These are phyloP conservation scores for Talaromyces sp. DNA, from an alignment of 2,329 filamentous ascomycete genomes.

Conservation along the genomic window DNA sequence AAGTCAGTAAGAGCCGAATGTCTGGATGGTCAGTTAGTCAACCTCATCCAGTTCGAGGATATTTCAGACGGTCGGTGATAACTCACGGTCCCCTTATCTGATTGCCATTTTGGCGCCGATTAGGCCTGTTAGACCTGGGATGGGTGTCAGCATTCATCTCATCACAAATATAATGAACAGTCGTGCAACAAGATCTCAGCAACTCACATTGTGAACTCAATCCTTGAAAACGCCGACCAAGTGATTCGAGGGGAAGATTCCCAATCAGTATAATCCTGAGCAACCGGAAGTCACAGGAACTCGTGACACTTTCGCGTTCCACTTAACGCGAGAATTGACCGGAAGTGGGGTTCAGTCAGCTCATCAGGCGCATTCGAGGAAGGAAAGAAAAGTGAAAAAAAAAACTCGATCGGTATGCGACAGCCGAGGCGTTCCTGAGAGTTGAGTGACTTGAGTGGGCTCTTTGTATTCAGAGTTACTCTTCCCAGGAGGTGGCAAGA, in stretches of 20 bases:
- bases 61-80: not conserved
- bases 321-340: constrained; percentile 37
- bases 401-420: not conserved
- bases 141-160: not conserved
- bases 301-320: constrained; percentile 43
- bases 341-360: not conserved
- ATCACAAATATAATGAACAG: not conserved
- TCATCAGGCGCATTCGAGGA: not conserved
- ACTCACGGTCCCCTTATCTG: constrained; percentile 49
- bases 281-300: constrained; percentile 32
- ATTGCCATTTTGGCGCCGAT: constrained; percentile 34
- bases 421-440: not conserved
- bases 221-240: not conserved
- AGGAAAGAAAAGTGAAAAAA: not conserved
- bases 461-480: not conserved
- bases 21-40: constrained; percentile 29
- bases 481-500: constrained; percentile 12
- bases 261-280: not conserved
- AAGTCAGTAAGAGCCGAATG: constrained; percentile 69
- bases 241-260: not conserved
- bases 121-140: constrained; percentile 26
- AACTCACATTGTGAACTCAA: constrained; percentile 9
- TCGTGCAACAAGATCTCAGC: not conserved
- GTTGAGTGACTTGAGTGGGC: not conserved
- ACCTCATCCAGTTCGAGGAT: not conserved